Base-by-base conservation (phyloP, 1,284 basidiomycete genomes). In the Gymnopus androsaceus region DNA sequence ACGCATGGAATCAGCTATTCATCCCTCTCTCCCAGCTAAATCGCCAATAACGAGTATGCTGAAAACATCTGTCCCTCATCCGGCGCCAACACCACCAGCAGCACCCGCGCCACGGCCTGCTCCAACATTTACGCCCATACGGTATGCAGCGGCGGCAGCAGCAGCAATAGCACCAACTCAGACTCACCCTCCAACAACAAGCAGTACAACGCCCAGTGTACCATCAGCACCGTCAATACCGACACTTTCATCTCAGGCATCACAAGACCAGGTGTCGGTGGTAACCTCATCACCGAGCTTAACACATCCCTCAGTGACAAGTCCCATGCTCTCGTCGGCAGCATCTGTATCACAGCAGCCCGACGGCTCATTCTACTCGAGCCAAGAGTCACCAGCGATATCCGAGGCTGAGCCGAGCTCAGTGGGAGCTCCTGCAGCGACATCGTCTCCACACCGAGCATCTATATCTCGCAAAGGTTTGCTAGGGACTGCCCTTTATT, bases 41-140 rank as follows among this genome's bases (percentile, higher is more conserved):
- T 70, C 81, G 66, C 88, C 90, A 1, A 92, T 92, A 88, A 78
- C 90, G 62, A 87, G 85, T 66, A 84, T 92, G 60, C 71, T 92
- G 59, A 92, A 92, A 70, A 81, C 82, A 51, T 82, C 85, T 30
- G 69, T 88, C 25, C 80, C 79, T 23, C 71, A 64, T 30, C 59
- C 61, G 56, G 65, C 81, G 27, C 47, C 61, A 17, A 38, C 59
- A 28, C 56, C 65, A 21, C 60, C 67, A 21, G 57, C 66, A 37
- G 65, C 67, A 33, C 77, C 67, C 47, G 77, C 63, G 17, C 63
- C 65, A 30, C 64, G 67, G 31, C 64, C 73, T 56, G 53, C 59
- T 44, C 57, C 57, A 52, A 65, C 72, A 15, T 64, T 84, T 44
- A 84, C 87, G 4, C 86, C 87, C 9, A 86, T 90, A 66, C 77